Base-by-base conservation (phyloP, 2,329 filamentous ascomycete species). In the Elsinoe ampelina region DNA sequence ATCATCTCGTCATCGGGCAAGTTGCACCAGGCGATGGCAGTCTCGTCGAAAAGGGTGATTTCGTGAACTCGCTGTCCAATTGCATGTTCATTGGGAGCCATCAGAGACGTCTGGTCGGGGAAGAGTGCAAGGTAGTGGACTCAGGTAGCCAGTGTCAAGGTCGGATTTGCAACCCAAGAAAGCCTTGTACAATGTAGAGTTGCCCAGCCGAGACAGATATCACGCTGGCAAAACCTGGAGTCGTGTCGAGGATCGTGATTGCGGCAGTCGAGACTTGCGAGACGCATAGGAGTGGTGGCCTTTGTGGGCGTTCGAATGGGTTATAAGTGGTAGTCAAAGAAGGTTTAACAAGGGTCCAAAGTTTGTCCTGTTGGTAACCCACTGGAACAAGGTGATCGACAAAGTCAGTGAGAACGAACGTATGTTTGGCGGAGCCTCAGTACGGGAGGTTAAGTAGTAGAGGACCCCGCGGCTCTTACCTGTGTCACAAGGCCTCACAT, bases 1-100 rank as follows among this genome's bases (percentile, higher is more conserved):
- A 78, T 69, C 7, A 70, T 60, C 36, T 72, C 68, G 4, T 70
- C 67, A 54, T 69, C 66, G 26, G 71, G 63, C 41, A 75, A 61
- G 20, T 41, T 17, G 47, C 48, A 36, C 17, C 39, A 56, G 30
- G 54, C 38, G 39, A 48, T 26, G 59, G 52, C 55, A 63, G 59
- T 36, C 52, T 59, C 34, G 30, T 39, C 12, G 51, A 47, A 10
- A 60, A 58, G 19, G 17, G 11, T 17, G 50, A 52, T 34, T 32
- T 51, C 26, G 54, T 55, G 38, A 54, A 50, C 22, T 57, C 42
- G 51, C 47, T 58, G 39, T 19, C 19, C 8, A 13, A 34, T 12
- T 5, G 54, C 22, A 10, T n/a, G 10, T 10, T 15, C 48, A 26
- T 52, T 26, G 3, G 48, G 15, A n/a, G 35, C 32, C 48, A 52